Evolutionary conservation across 805 yeast genomes (phyloP), one percentile per base, ranked within the genome.

Genomic region (Candida coquimbonensis): DNA sequence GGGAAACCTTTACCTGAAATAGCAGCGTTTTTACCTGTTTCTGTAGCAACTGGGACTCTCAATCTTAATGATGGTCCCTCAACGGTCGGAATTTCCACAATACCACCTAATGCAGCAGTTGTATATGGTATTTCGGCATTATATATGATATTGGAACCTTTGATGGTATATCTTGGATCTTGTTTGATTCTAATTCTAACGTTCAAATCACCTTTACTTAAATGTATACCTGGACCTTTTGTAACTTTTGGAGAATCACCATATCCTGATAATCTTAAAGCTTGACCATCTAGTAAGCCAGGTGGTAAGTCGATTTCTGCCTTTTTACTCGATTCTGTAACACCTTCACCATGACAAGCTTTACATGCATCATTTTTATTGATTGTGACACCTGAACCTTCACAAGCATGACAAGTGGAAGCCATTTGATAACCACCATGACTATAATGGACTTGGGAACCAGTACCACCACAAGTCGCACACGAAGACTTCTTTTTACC

Each of bases 351-450:
- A 53, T 82, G 90, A 68, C 99, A 93, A 1, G 81, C 63, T 1
- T 61, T 57, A 73, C 99, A 93, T 44, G 80, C 79, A 60, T 88
- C 89, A 13, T 70, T 67, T 17, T 75, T 71, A 40, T 81, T 76
- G 42, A 89, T 79, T 5, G 72, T 74, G 1, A 88, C 93, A 44
- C 99, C 99, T 7, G 86, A 70, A 36, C 99, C 99, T 39, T 75
- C 80, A 72, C 99, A 93, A 4, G 81, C 69, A 42, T 73, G 73
- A 74, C 99, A 93, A 12, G 96, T 88, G 0, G 96, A 81, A 3
- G 96, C 83, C 96, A 93, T 89, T 58, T 90, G 96, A 76, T 91
- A 93, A 0, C 98, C 98, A 5, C 95, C 96, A 54, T 83, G 83
- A 61, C 86, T 75, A 40, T 81, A 73, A 57, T 91, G 97, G 19